Evolutionary conservation across 768 basidiomycete species (phyloP), one percentile per base, ranked within the genome.

Genomic region (Kwoniella europaea): DNA sequence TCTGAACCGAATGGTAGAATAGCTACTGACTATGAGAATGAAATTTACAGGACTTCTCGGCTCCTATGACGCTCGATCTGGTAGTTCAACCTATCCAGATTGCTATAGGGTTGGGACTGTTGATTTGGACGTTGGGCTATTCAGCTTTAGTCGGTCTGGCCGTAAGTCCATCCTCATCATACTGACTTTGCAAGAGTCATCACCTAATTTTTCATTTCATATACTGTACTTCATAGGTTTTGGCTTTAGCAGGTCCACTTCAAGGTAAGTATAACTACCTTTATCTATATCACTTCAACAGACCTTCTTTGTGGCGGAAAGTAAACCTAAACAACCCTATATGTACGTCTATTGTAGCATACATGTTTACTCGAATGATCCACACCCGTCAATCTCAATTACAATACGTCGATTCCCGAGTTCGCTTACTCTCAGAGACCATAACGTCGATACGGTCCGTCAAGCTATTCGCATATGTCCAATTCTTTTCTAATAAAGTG

Each of bases 381-480:
- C 24, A 61, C 15, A 74, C 71, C 18, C 72, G 79, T 10, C 77
- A 79, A 63, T 72, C 56, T 10, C 78, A 82, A 64, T 65, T 91
- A 60, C 86, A 87, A 73, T 86, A 90, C 69, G 90, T 90, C 5
- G 91, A 91, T 73, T 85, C 85, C 65, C 87, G 90, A 10, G 88
- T 91, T 7, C 84, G 89, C 18, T 84, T 90, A 42, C 86, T 88
- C 0, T 89, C 87, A 1, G 91, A 91, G 82, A 86, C 91, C 3
- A 83, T 91, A n/a, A 89, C 90, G 79, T 88, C 88, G 35, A 89
- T 91, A 65, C 87, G 89, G 1, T 84, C 89, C 15, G 85, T 91
- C 74, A 91, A 90, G 79, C 83, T 86, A 46, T 90, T 88, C 74
- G 87, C 87, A 0, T 90, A 88, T 87, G 89, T 90, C 74, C 69